Conservation (phyloP, 768 basidiomycete species). For the Tremella yokohamensis region DNA sequence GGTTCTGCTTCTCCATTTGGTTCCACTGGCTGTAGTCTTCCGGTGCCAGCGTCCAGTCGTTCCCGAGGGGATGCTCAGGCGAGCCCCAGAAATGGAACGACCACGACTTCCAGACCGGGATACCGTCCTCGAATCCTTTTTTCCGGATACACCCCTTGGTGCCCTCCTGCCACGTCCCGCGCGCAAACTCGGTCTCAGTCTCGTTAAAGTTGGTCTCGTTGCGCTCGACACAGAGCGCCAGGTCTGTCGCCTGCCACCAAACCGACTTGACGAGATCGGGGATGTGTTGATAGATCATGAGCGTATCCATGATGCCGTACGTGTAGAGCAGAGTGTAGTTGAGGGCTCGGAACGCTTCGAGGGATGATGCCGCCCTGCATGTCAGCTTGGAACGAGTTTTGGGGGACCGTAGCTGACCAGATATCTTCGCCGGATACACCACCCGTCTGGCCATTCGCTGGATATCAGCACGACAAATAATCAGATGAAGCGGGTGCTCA, state of each 20-base stretch:
- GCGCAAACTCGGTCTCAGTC: slow-evolving; percentile 10
- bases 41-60: slow-evolving; percentile 27
- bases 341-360: slow-evolving; percentile 25
- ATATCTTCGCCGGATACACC: slow-evolving; percentile 22
- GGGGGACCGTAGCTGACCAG: slow-evolving; percentile 12
- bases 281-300: slow-evolving; percentile 28
- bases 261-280: slow-evolving; percentile 24
- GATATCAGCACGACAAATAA: neutral
- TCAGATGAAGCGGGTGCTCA: neutral
- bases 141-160: slow-evolving; percentile 27
- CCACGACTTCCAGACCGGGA: slow-evolving; percentile 33
- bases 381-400: neutral
- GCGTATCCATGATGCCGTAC: slow-evolving; percentile 22
- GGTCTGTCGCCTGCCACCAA: slow-evolving; percentile 17
- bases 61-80: slow-evolving; percentile 20
- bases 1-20: slow-evolving; percentile 6
- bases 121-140: slow-evolving; percentile 25
- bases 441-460: slow-evolving; percentile 16
- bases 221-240: slow-evolving; percentile 18
- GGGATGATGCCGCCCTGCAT: slow-evolving; percentile 22
- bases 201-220: slow-evolving; percentile 12
- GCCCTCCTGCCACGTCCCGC: slow-evolving; percentile 21
- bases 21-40: slow-evolving; percentile 23
- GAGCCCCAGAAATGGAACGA: slow-evolving; percentile 35
- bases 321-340: slow-evolving; percentile 34